A percentile compares a stretch with the other conserved stretches of the same genome.
These are phyloP conservation scores for Vitis hybrid DNA, from an alignment of 177 flowering plant species.

Conservation along the genomic window DNA sequence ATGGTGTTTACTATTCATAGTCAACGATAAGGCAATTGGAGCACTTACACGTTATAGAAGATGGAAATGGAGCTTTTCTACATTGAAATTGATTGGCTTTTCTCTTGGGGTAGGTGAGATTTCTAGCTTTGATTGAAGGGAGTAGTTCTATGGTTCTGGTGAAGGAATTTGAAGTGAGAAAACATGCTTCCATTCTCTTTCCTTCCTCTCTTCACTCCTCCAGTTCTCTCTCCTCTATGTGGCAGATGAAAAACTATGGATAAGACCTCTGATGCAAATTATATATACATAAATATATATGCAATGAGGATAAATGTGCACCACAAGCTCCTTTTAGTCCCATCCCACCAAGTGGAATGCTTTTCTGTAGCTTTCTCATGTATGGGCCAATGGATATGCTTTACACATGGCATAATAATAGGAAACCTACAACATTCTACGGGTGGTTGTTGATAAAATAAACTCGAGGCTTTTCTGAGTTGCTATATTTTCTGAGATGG, in stretches of 20 bases:
- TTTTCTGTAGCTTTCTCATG: background rate
- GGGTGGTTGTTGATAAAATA: background rate
- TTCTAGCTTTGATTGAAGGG: conserved; percentile 35
- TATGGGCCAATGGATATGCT: conserved; percentile 36
- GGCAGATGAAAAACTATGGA: conserved; percentile 1
- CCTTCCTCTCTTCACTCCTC: background rate
- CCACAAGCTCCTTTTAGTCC: conserved; percentile 34
- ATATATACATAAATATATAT: conserved; percentile 3
- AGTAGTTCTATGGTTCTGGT: conserved; percentile 29
- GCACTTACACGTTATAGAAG: conserved; percentile 53
- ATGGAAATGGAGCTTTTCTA: conserved; percentile 22
- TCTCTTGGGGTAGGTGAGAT: conserved; percentile 20
- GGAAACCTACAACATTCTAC: background rate
- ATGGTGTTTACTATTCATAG: no score
- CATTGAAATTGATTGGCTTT: conserved; percentile 7
- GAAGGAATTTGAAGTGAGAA: conserved; percentile 54
- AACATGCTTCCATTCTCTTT: conserved; percentile 65
- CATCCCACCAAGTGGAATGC: conserved; percentile 8
- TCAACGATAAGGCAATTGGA: background rate
- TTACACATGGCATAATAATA: conserved; percentile 26
- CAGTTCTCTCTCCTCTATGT: background rate
- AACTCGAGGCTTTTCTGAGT: no score
- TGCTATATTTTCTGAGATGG: no score
- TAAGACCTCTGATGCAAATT: background rate
- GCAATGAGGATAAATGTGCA: conserved; percentile 15